Percentiles rank a stretch among this genome's conserved stretches.
Evolutionary conservation across 2,329 filamentous ascomycete genomes (phyloP).

Genomic region (Aspergillus eucalypticola): DNA sequence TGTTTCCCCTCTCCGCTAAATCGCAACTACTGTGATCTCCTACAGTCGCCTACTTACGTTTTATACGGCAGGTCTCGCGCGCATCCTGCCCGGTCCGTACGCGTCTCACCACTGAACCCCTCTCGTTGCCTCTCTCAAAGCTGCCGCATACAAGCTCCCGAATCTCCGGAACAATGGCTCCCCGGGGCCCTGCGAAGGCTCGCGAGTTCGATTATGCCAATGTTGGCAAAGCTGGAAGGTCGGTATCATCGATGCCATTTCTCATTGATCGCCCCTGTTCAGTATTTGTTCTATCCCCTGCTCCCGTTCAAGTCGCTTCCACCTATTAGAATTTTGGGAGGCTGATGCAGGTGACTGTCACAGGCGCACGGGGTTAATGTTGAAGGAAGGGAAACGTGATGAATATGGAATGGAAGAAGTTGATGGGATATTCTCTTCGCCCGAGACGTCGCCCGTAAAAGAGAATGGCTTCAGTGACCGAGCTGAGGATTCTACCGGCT

Average conservation of each 20-base stretch:
- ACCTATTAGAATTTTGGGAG: background rate
- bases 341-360: slow-evolving; percentile 21
- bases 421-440: slow-evolving; percentile 85
- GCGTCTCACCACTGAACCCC: background rate
- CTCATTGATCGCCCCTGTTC: slow-evolving; percentile 5
- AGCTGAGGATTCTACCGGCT: slow-evolving; percentile 52
- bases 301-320: background rate
- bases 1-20: background rate
- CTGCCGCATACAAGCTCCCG: slow-evolving; percentile 14
- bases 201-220: slow-evolving; percentile 52
- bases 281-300: background rate
- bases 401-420: slow-evolving; percentile 90
- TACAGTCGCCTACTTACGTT: background rate
- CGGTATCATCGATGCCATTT: slow-evolving; percentile 15
- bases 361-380: slow-evolving; percentile 85
- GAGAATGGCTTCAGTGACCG: slow-evolving; percentile 32
- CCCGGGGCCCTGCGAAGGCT: slow-evolving; percentile 42
- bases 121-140: background rate
- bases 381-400: slow-evolving; percentile 81
- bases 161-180: slow-evolving; percentile 35
- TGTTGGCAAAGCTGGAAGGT: slow-evolving; percentile 51
- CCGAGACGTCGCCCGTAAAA: slow-evolving; percentile 60
- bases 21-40: background rate
- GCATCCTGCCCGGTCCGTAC: background rate
- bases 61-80: background rate